Evolutionary conservation across 257 asterid genomes (phyloP).

Genomic region (Cinchona pubescens): DNA sequence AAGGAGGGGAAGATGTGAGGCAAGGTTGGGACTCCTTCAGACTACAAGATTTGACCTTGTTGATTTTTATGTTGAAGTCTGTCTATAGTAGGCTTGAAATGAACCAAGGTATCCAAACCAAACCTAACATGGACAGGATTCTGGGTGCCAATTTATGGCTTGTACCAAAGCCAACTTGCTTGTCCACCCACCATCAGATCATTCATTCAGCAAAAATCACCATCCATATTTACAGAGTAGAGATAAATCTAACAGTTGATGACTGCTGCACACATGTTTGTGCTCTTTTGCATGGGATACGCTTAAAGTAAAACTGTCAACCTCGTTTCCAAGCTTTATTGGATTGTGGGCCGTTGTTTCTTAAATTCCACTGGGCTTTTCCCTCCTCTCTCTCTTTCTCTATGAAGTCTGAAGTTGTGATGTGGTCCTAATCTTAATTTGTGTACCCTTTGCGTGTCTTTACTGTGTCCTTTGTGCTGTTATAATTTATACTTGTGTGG

Average conservation of each 20-base stretch:
- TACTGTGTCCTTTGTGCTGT: conserved; percentile 20
- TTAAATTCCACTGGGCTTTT: conserved; percentile 27
- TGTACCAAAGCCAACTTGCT: neutral
- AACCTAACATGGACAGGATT: neutral
- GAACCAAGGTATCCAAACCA: neutral
- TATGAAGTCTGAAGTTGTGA: neutral
- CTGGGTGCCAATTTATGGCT: neutral
- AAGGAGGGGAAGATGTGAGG: neutral
- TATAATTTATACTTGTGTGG: conserved; percentile 1
- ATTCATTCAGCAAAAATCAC: neutral
- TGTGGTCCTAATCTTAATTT: conserved; percentile 33
- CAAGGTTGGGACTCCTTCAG: neutral
- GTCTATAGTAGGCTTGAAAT: conserved; percentile 8
- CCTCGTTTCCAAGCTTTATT: conserved; percentile 24
- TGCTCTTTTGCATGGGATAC: conserved; percentile 26
- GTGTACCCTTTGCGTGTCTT: conserved; percentile 24
- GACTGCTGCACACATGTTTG: conserved; percentile 7
- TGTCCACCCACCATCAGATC: neutral
- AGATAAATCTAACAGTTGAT: neutral
- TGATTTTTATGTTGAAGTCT: neutral
- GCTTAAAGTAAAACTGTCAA: conserved; percentile 31
- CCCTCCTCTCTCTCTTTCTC: neutral
- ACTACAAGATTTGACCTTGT: neutral
- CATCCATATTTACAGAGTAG: neutral
- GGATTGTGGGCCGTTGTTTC: conserved; percentile 26